These are phyloP conservation scores for Nepenthes gracilis DNA, from an alignment of 148 eudicot species.

Conservation along the genomic window DNA sequence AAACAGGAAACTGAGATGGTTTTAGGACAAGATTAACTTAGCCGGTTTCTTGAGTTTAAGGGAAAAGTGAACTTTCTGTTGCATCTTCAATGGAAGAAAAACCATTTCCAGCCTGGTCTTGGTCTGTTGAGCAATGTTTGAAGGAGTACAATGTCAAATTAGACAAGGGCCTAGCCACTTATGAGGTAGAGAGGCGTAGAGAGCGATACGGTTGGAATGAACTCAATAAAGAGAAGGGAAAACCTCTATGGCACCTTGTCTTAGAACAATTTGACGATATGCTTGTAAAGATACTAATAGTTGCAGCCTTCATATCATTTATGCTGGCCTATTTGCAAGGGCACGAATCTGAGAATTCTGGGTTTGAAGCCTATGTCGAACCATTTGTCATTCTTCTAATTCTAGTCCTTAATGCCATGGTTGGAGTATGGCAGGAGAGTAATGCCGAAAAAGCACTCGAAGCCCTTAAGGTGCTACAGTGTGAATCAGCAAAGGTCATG, in stretches of 20 bases:
- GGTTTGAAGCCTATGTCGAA: conserved; percentile 60
- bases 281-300: conserved; percentile 64
- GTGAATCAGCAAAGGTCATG: conserved; percentile 54
- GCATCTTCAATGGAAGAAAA: conserved; percentile 33
- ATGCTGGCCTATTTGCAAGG: conserved; percentile 53
- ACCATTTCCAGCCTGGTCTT: conserved; percentile 53
- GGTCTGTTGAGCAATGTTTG: conserved; percentile 52
- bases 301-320: conserved; percentile 70
- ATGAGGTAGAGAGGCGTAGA: conserved; percentile 47
- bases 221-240: conserved; percentile 60
- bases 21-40: too few relatives aligned
- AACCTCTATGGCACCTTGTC: conserved; percentile 68
- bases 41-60: too few relatives aligned
- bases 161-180: conserved; percentile 44
- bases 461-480: conserved; percentile 74
- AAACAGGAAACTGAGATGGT: too few relatives aligned
- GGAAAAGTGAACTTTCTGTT: neutral
- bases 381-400: conserved; percentile 66
- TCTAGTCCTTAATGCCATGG: conserved; percentile 61
- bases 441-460: conserved; percentile 85
- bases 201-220: conserved; percentile 67
- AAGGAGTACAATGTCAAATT: conserved; percentile 47
- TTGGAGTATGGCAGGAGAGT: conserved; percentile 90
- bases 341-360: conserved; percentile 36
- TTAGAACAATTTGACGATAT: conserved; percentile 72